phyloP scores from a whole-genome alignment of 306 rosid species.

The Cucurbita pepo region DNA sequence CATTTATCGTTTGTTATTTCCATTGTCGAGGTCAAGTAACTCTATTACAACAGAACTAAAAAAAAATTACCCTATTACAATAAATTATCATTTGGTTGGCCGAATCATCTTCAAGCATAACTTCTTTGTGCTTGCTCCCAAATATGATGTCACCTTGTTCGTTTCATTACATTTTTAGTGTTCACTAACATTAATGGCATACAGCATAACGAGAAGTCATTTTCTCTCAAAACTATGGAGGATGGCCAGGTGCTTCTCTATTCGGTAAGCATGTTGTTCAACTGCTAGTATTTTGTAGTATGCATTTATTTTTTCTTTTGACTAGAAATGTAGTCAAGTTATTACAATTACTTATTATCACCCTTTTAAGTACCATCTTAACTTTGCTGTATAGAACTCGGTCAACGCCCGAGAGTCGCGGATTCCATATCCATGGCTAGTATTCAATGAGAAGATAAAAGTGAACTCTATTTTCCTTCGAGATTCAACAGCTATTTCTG shows the following conservation, averaged over 20 bases:
- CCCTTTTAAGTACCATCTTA: neutral
- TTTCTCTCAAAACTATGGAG: slow-evolving; percentile 87
- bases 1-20: neutral
- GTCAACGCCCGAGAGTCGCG: slow-evolving; percentile 80
- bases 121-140: neutral
- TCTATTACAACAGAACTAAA: neutral
- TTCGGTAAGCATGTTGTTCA: slow-evolving; percentile 40
- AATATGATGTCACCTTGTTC: neutral
- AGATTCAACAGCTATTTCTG: slow-evolving; percentile 88
- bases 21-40: neutral
- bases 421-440: slow-evolving; percentile 92
- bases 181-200: slow-evolving; percentile 11
- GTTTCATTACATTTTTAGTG: neutral
- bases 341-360: neutral
- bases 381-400: slow-evolving; percentile 48
- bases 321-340: neutral
- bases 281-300: neutral
- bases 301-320: neutral
- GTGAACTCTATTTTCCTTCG: slow-evolving; percentile 95
- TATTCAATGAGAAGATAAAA: slow-evolving; percentile 90
- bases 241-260: slow-evolving; percentile 91
- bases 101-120: neutral
- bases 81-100: neutral
- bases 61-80: neutral
- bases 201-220: slow-evolving; percentile 90